phyloP scores from a whole-genome alignment of 1,139 yeast genomes.

The Entelexis paramagnoliae region DNA sequence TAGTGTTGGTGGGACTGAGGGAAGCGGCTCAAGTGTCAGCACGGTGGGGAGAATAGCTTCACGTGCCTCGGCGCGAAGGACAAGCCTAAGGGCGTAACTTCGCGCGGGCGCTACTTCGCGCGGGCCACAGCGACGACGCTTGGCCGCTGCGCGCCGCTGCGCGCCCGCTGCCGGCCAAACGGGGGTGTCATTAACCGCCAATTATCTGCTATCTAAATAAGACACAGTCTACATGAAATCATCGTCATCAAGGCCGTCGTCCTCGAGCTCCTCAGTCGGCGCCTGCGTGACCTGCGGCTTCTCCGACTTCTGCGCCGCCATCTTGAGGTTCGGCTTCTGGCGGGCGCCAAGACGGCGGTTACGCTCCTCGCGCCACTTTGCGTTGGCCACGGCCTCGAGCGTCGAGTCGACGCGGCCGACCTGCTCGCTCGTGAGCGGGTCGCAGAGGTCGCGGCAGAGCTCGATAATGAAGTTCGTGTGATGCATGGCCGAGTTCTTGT shows the following conservation, averaged over 20 bases:
- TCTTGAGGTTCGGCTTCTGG: slow-evolving; percentile 73
- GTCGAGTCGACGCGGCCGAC: slow-evolving; percentile 80
- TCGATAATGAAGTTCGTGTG: slow-evolving; percentile 77
- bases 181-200: not conserved
- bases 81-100: too few species aligned
- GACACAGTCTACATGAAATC: slow-evolving; percentile 64
- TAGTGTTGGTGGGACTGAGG: too few species aligned
- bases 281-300: slow-evolving; percentile 44
- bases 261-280: slow-evolving; percentile 41
- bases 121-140: too few species aligned
- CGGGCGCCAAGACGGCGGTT: slow-evolving; percentile 95
- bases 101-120: too few species aligned
- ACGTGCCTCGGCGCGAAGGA: too few species aligned
- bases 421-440: slow-evolving; percentile 72
- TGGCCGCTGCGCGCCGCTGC: too few species aligned
- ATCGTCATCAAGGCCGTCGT: slow-evolving; percentile 46
- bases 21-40: too few species aligned
- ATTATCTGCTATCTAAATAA: not conserved
- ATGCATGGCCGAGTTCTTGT: slow-evolving; percentile 41
- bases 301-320: slow-evolving; percentile 67
- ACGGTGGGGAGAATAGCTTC: too few species aligned
- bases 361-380: slow-evolving; percentile 85
- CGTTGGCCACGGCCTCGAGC: slow-evolving; percentile 66
- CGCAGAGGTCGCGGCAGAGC: slow-evolving; percentile 70
- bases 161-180: too few species aligned